Base-by-base conservation (phyloP, 352 stramenopile genomes). In the Poterioochromonas sp. region DNA sequence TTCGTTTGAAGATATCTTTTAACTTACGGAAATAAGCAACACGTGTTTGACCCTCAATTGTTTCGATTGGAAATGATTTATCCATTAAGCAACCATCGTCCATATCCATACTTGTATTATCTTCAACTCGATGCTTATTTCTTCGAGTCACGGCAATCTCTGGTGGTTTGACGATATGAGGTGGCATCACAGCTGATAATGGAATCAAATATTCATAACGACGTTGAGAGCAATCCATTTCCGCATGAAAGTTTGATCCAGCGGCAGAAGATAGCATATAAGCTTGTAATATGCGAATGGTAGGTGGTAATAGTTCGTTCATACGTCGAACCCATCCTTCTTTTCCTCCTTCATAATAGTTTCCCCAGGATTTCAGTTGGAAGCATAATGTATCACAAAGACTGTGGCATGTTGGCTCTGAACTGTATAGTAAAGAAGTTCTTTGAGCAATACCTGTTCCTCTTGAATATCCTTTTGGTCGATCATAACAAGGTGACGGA, bases 201-300 rank as follows among this genome's bases (percentile, higher is more conserved):
- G 71, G 71, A 26, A 78, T 2, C 3, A 78, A 22, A 53, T 53
- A 78, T 69, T 78, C 71, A 53, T 69, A 78, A 49, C 71, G n/a
- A 22, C 54, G 34, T 53, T 78, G 71, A 47, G 71, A 40, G 29
- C 71, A 78, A 39, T 68, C 5, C 43, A 29, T 51, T 39, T 78
- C 71, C 8, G 71, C 71, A 39, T 78, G 71, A 29, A 78, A 68
- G 22, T 68, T 43, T 43, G 2, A 53, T 32, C 5, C 41, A 5
- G 34, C 11, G 8, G 2, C 2, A 26, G 43, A 11, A 51, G 15
- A 32, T 8, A 74, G 29, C 0, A 44, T 39, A 29, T 78, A 69
- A 15, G 2, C 11, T 12, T 69, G 1, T 26, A 68, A 26, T 22
- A 78, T 22, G 11, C 47, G 41, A 34, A 69, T 29, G 8, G 3